phyloP scores from a whole-genome alignment of 352 stramenopile genomes.

The Phytophthora sansomeana region DNA sequence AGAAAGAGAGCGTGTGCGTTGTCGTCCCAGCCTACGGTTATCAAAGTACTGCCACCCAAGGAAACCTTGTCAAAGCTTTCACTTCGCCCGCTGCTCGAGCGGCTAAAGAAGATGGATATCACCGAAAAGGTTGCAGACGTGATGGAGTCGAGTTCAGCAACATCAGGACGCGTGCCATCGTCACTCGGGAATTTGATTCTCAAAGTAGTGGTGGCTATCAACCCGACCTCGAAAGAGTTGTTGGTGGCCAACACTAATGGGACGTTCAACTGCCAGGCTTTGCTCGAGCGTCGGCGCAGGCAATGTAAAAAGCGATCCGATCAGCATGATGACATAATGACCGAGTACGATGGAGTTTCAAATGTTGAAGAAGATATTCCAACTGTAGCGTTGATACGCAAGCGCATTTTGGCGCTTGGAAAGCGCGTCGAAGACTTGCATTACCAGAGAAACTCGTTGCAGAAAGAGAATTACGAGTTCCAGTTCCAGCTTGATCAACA shows the following conservation, averaged over 20 bases:
- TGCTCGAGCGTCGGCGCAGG: conserved; percentile 51
- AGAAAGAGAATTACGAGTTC: conserved; percentile 82
- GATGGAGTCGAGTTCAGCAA: conserved; percentile 20
- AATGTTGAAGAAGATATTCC: conserved; percentile 28
- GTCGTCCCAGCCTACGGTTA: conserved; percentile 41
- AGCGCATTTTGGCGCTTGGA: conserved; percentile 64
- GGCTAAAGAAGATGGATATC: conserved; percentile 46
- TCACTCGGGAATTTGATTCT: conserved; percentile 50
- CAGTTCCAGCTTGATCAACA: conserved; percentile 75
- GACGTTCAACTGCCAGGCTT: conserved; percentile 57
- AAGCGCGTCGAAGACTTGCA: conserved; percentile 76
- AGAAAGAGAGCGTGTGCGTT: conserved; percentile 14
- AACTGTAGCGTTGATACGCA: conserved; percentile 54
- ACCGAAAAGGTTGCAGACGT: conserved; percentile 41
- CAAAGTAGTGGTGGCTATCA: conserved; percentile 53
- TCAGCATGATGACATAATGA: conserved; percentile 25
- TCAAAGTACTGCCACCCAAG: conserved; percentile 55
- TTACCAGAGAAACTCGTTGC: conserved; percentile 72
- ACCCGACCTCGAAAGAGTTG: conserved; percentile 47
- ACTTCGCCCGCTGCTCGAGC: conserved; percentile 46
- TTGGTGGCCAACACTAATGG: conserved; percentile 53
- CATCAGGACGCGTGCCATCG: conserved; percentile 6
- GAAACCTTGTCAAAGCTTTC: conserved; percentile 39
- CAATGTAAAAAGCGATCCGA: conserved; percentile 15
- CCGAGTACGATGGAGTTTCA: conserved; percentile 30